These are phyloP conservation scores for Lepidium didymum DNA, from an alignment of 345 rosid species.

Conservation along the genomic window DNA sequence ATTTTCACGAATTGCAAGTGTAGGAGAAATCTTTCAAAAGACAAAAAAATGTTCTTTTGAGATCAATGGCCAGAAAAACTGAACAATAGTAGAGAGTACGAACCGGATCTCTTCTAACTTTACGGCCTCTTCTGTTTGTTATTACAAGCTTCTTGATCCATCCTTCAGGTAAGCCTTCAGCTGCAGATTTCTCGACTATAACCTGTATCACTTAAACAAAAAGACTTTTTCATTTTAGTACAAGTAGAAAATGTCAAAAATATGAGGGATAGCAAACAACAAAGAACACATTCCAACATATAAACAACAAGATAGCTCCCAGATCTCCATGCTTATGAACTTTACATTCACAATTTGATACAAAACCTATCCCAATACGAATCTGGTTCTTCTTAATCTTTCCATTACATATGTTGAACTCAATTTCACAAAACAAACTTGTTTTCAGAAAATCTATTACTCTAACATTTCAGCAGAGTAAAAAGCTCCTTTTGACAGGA, in stretches of 20 bases:
- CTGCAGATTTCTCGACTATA: conserved; percentile 44
- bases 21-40: background rate
- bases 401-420: background rate
- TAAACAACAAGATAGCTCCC: background rate
- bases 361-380: background rate
- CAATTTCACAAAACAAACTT: background rate
- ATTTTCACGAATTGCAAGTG: background rate
- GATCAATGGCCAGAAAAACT: background rate
- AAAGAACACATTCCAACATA: background rate
- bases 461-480: background rate
- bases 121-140: conserved; percentile 40
- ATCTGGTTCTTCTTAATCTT: background rate
- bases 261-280: background rate
- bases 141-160: conserved; percentile 78
- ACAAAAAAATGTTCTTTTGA: background rate
- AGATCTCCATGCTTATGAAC: background rate
- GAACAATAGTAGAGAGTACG: conserved; percentile 12
- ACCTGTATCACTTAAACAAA: conserved; percentile 45
- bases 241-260: background rate
- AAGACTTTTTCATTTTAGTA: conserved; percentile 7
- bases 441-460: background rate
- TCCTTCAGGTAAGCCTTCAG: conserved; percentile 78
- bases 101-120: conserved; percentile 69
- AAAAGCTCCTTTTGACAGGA: background rate
- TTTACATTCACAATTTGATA: background rate